Evolutionary conservation across 306 rosid genomes (phyloP), one percentile per base, ranked within the genome.

Genomic region (Ormosia emarginata): DNA sequence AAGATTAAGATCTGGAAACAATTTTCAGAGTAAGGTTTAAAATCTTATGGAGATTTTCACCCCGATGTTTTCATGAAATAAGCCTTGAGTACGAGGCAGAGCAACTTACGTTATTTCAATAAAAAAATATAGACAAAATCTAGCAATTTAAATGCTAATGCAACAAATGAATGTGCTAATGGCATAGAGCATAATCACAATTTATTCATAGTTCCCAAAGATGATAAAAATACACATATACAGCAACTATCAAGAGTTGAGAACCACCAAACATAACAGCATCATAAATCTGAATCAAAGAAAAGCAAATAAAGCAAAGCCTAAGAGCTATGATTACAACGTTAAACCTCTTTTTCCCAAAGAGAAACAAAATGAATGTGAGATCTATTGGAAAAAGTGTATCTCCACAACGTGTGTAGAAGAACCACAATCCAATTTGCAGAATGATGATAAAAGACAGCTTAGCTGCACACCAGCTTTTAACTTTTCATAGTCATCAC

Each of bases 371-470:
- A 32, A 8, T 71, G 61, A 17, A 67, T 41, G 55, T n/a, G 33
- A 39, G 50, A 39, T 15, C 14, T 8, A 39, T 66, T 37, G 33
- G 2, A 39, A 7, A 33, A 18, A 39, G 61, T 3, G 29, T 29
- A 66, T 66, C 53, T 17, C 15, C 9, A 53, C 18, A 29, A 55
- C 15, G 43, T 55, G 34, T 14, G 8, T 59, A 59, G 70, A 30
- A 59, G 17, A 61, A 75, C 44, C 41, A 59, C 8, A 75, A 8
- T 44, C 44, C 15, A 11, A 40, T 55, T 55, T 40, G 58, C 77
- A 57, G 14, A 53, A 50, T 3, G 58, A 64, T 34, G 34, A 55
- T 41, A 79, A 61, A 79, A 68, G 69, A 56, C 59, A 67, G 82
- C 57, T 43, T 17, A 46, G 50, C 30, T 13, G 43, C 43, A 30